phyloP scores from a whole-genome alignment of 2,329 filamentous ascomycete genomes.

The Teratosphaeria gauchensis region DNA sequence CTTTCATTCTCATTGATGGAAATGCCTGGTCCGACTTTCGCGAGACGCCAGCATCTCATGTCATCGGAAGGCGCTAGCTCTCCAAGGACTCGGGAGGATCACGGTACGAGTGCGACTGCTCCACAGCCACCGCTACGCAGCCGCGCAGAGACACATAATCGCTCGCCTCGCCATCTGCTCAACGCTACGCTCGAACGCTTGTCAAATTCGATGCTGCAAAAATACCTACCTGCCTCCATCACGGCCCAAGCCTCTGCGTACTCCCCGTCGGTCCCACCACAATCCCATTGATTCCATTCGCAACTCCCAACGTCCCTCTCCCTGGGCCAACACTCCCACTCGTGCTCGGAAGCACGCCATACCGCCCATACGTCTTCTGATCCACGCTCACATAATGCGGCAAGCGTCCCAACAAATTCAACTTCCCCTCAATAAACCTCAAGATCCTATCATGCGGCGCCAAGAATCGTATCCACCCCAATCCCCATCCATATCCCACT shows the following conservation, averaged over 20 bases:
- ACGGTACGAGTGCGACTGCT: not conserved
- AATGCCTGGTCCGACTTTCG: not conserved
- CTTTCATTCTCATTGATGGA: not conserved
- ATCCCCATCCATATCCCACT: conserved; percentile 78
- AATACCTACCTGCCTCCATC: conserved; percentile 18
- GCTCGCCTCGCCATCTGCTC: not conserved
- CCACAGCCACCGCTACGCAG: not conserved
- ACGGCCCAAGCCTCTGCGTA: conserved; percentile 61
- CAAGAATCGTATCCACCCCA: conserved; percentile 82
- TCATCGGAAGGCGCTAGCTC: not conserved
- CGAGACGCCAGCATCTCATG: not conserved
- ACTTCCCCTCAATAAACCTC: conserved; percentile 77
- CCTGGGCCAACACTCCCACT: conserved; percentile 12
- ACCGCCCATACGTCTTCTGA: conserved; percentile 89
- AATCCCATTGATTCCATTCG: conserved; percentile 28
- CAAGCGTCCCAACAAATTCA: conserved; percentile 73
- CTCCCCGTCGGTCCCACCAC: conserved; percentile 53
- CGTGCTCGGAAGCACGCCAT: conserved; percentile 65
- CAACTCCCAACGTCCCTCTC: conserved; percentile 19
- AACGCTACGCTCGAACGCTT: not conserved
- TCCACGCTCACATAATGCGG: conserved; percentile 92
- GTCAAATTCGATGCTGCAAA: not conserved
- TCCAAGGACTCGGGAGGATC: not conserved
- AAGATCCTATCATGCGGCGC: conserved; percentile 82
- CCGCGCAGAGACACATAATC: not conserved